These are phyloP conservation scores for Pisolithus microcarpus DNA, from an alignment of 768 basidiomycete species.

Conservation along the genomic window DNA sequence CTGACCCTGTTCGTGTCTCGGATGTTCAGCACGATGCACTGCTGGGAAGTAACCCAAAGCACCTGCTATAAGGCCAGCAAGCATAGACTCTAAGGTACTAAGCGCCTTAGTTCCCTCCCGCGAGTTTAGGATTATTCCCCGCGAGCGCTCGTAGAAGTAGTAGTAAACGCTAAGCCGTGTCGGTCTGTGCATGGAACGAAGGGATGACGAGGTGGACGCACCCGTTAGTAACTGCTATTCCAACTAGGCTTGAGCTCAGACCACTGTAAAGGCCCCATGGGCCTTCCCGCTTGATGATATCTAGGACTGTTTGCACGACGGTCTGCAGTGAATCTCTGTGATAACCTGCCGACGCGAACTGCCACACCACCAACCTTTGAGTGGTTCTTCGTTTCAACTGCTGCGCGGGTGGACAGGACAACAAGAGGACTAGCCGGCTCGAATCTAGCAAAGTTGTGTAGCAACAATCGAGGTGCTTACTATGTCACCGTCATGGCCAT, in stretches of 20 bases:
- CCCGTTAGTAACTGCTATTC: conserved; percentile 93
- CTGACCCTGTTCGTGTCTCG: conserved; percentile 50
- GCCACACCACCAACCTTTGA: conserved; percentile 41
- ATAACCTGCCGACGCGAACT: not conserved
- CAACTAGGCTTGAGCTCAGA: conserved; percentile 74
- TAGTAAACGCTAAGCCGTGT: conserved; percentile 70
- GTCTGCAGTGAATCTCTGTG: conserved; percentile 36
- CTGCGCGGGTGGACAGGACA: conserved; percentile 87
- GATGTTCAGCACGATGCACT: not conserved
- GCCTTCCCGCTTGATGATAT: conserved; percentile 82
- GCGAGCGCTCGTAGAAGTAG: conserved; percentile 78
- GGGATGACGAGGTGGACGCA: conserved; percentile 25
- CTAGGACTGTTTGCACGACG: conserved; percentile 56
- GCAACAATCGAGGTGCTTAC: conserved; percentile 35
- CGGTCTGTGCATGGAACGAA: not conserved
- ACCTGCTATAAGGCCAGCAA: conserved; percentile 86
- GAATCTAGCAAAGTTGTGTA: not conserved
- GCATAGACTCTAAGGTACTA: conserved; percentile 80
- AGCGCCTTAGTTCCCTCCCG: conserved; percentile 60
- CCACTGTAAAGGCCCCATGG: conserved; percentile 81
- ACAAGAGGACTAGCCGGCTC: conserved; percentile 65
- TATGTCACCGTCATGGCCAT: conserved; percentile 87
- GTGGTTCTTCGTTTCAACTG: conserved; percentile 78
- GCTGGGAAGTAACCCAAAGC: conserved; percentile 5
- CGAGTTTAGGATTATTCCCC: conserved; percentile 48